These are phyloP conservation scores for Clitopilus hobsonii DNA, from an alignment of 768 basidiomycete genomes.

Conservation along the genomic window DNA sequence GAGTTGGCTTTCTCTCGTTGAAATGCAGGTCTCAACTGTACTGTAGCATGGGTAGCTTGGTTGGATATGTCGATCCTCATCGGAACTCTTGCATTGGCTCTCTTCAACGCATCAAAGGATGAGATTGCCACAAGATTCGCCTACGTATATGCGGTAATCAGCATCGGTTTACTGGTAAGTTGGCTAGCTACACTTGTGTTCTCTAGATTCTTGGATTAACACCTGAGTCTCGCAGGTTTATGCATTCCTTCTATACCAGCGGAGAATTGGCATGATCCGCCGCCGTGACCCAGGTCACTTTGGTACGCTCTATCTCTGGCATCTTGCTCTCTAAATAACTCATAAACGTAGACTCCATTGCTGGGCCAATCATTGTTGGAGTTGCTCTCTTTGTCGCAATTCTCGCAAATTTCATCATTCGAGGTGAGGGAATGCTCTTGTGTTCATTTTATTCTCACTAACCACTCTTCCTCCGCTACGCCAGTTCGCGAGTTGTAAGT, in stretches of 20 bases:
- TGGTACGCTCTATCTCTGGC: constrained; percentile 42
- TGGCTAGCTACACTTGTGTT: constrained; percentile 11
- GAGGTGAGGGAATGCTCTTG: constrained; percentile 47
- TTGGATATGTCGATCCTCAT: constrained; percentile 81
- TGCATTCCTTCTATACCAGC: constrained; percentile 82
- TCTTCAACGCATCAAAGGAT: constrained; percentile 84
- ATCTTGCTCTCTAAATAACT: not conserved
- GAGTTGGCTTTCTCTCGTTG: constrained; percentile 16
- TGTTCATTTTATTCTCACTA: constrained; percentile 5
- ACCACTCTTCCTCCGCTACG: constrained; percentile 2
- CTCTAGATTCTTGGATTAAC: not conserved
- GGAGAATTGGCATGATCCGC: constrained; percentile 86
- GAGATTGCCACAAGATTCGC: constrained; percentile 74
- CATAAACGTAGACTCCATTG: constrained; percentile 57
- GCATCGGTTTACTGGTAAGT: constrained; percentile 58
- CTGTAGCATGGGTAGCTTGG: constrained; percentile 88
- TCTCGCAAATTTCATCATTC: constrained; percentile 81
- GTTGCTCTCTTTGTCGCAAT: constrained; percentile 82
- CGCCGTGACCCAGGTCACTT: constrained; percentile 86
- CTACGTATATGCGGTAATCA: constrained; percentile 77
- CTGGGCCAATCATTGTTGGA: constrained; percentile 83
- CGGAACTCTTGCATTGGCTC: constrained; percentile 77
- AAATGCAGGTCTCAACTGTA: not conserved
- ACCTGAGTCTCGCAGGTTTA: constrained; percentile 54
- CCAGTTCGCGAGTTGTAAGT: constrained; percentile 59